Percentiles rank a stretch among this genome's conserved stretches.
These are phyloP conservation scores for Pyricularia sp. DNA, from an alignment of 2,329 filamentous ascomycete species.

Conservation along the genomic window DNA sequence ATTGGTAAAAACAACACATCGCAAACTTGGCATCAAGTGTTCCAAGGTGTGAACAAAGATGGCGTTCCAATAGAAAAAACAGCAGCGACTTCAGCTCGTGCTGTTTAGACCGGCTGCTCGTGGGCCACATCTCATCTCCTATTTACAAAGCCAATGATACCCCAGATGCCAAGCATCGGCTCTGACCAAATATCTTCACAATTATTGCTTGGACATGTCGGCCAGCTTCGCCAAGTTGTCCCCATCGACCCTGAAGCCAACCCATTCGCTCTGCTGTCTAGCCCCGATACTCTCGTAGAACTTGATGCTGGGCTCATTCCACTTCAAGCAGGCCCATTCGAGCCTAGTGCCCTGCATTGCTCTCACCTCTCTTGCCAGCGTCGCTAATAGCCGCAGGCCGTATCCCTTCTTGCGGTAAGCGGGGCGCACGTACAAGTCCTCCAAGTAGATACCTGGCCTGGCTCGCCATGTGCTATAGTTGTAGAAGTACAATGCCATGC, in stretches of 20 bases:
- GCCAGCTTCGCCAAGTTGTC: constrained; percentile 54
- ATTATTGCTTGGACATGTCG: constrained; percentile 19
- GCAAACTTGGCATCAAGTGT: neutral
- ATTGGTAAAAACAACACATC: neutral
- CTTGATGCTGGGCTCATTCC: constrained; percentile 83
- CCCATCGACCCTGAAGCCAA: constrained; percentile 65
- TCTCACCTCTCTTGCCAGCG: constrained; percentile 70
- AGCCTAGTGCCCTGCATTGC: constrained; percentile 64
- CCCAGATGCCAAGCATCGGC: neutral
- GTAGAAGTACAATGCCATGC: constrained; percentile 88
- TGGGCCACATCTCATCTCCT: neutral
- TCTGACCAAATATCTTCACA: neutral
- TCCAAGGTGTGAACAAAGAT: neutral
- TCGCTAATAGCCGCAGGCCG: constrained; percentile 64
- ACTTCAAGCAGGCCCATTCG: constrained; percentile 87
- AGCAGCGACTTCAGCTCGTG: neutral
- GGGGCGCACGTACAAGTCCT: constrained; percentile 79
- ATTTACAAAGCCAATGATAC: neutral
- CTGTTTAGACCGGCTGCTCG: neutral
- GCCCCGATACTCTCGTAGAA: constrained; percentile 75
- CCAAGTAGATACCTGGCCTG: constrained; percentile 82
- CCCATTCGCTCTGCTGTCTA: constrained; percentile 59
- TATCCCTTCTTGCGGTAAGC: constrained; percentile 67
- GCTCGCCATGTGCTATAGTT: constrained; percentile 93
- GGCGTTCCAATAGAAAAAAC: neutral